A percentile compares a stretch with the other conserved stretches of the same genome.
These are phyloP conservation scores for Fusarium sp. DNA, from an alignment of 2,329 filamentous ascomycete genomes.

Conservation along the genomic window DNA sequence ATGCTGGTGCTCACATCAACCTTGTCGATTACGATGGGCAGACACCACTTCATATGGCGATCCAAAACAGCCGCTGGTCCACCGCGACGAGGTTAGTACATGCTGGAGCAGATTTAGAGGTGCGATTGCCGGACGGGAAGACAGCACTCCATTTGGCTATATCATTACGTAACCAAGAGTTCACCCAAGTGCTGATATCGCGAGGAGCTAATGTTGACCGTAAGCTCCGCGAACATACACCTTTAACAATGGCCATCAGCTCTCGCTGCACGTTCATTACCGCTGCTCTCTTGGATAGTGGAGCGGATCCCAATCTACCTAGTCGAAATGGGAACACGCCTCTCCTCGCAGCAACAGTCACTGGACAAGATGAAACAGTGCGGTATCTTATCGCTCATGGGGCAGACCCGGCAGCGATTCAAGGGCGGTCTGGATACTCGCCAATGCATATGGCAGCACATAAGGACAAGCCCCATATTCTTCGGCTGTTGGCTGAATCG, in stretches of 20 bases:
- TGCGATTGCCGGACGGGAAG: constrained; percentile 45
- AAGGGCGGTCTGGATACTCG: constrained; percentile 45
- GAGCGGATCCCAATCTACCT: constrained; percentile 44
- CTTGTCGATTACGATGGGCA: constrained; percentile 45
- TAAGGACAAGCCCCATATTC: constrained; percentile 44
- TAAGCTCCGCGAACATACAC: constrained; percentile 46
- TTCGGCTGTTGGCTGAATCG: constrained; percentile 41
- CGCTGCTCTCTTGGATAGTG: constrained; percentile 45
- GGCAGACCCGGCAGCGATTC: constrained; percentile 40
- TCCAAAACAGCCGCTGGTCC: constrained; percentile 44
- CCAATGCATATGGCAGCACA: constrained; percentile 49
- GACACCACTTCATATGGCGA: constrained; percentile 45
- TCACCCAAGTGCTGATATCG: constrained; percentile 46
- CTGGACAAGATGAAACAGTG: constrained; percentile 48
- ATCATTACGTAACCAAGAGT: constrained; percentile 47
- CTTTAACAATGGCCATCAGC: constrained; percentile 47
- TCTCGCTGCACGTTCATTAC: constrained; percentile 46
- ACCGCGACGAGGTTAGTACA: constrained; percentile 44
- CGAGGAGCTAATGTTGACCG: constrained; percentile 46
- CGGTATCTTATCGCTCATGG: constrained; percentile 47
- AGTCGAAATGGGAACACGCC: constrained; percentile 49
- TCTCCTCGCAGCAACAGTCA: constrained; percentile 45
- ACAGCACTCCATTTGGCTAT: constrained; percentile 48
- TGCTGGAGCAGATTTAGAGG: constrained; percentile 46
- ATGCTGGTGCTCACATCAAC: constrained; percentile 44